Conservation (phyloP, 495 filamentous ascomycete species). For the Annulohypoxylon maeteangense region DNA sequence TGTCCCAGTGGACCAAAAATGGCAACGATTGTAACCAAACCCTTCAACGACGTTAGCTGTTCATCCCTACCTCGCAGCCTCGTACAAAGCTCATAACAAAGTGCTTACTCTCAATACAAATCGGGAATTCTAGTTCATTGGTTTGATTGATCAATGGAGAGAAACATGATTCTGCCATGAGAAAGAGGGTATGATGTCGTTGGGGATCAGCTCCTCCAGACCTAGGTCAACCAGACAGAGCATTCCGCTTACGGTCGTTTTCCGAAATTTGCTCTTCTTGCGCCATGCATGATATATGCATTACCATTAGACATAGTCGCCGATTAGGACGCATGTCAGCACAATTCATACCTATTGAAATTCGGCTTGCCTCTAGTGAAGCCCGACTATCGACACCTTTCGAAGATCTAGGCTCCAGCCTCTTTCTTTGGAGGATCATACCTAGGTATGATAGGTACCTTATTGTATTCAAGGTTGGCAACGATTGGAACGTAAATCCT, state of each 20-base stretch:
- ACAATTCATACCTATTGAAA: slow-evolving; percentile 12
- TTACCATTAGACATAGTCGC: slow-evolving; percentile 15
- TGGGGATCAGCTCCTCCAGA: neutral
- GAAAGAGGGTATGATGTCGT: too few species aligned
- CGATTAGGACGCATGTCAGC: slow-evolving; percentile 10
- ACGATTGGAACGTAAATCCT: neutral
- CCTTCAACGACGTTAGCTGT: slow-evolving; percentile 12
- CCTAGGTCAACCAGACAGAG: neutral
- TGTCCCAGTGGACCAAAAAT: neutral
- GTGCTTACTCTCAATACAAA: slow-evolving; percentile 13
- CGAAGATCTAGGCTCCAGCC: slow-evolving; percentile 17
- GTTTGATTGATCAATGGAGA: slow-evolving; percentile 8
- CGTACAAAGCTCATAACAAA: neutral
- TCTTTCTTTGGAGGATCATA: neutral
- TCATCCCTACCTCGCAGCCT: neutral
- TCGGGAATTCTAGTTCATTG: neutral
- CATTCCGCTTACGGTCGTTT: slow-evolving; percentile 5
- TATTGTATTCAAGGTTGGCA: too few species aligned
- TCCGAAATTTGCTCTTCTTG: slow-evolving; percentile 12
- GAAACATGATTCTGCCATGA: neutral
- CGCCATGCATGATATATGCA: slow-evolving; percentile 23
- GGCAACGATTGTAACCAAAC: slow-evolving; percentile 3
- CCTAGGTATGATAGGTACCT: too few species aligned
- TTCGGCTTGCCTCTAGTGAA: slow-evolving; percentile 19
- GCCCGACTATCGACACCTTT: slow-evolving; percentile 15